These are phyloP conservation scores for Alternaria arbusti DNA, from an alignment of 2,329 filamentous ascomycete genomes.

Conservation along the genomic window DNA sequence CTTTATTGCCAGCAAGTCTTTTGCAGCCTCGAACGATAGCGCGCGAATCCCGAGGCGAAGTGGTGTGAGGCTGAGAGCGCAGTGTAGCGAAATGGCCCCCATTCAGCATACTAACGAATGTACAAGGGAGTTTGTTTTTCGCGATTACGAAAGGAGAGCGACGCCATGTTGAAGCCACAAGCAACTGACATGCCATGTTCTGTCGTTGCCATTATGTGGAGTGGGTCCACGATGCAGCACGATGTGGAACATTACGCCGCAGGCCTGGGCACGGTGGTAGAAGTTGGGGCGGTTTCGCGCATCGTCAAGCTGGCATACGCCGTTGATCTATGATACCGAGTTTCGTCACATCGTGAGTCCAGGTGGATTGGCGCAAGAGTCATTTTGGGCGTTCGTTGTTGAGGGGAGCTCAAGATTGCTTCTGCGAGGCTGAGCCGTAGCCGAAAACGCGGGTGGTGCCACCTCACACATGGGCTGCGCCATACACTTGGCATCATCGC, in stretches of 20 bases:
- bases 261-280: background rate
- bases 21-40: background rate
- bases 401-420: background rate
- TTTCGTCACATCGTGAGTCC: background rate
- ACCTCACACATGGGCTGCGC: background rate
- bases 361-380: background rate
- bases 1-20: background rate
- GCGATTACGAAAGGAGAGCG: background rate
- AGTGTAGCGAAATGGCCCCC: background rate
- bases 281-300: background rate
- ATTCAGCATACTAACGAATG: background rate
- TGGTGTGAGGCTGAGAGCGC: background rate
- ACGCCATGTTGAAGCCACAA: background rate
- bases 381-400: background rate
- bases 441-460: background rate
- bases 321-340: background rate
- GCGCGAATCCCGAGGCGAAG: background rate
- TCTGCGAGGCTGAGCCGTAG: background rate
- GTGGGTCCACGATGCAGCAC: background rate
- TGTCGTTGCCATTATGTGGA: background rate
- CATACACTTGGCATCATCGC: background rate
- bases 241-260: background rate
- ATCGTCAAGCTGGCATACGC: background rate
- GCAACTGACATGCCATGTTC: fast-evolving
- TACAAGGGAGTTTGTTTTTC: background rate